Conservation (phyloP, 106 monocot genomes). For the Dendrobium chrysotoxum region DNA sequence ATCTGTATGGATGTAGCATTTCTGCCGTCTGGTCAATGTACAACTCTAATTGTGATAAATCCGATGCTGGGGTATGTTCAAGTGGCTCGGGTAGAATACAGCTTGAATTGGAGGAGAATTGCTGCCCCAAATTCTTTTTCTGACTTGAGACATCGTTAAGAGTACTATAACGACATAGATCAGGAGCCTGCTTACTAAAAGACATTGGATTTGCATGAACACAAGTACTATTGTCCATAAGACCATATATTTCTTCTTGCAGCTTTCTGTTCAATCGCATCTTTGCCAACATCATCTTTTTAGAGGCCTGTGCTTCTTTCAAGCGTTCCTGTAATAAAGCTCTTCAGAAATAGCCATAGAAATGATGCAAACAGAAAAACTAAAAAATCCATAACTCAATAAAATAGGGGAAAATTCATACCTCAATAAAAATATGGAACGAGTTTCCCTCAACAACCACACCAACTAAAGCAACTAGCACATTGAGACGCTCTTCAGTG, state of each 20-base stretch:
- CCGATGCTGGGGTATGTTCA: constrained; percentile 59
- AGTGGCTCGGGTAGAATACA: constrained; percentile 32
- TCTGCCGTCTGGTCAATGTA: constrained; percentile 84
- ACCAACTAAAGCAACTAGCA: constrained; percentile 73
- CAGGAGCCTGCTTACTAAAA: constrained; percentile 24
- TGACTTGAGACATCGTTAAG: constrained; percentile 25
- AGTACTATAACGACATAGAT: constrained; percentile 21
- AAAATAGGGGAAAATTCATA: constrained; percentile 11
- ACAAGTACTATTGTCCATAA: constrained; percentile 35
- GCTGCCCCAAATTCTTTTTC: constrained; percentile 43
- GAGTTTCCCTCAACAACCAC: constrained; percentile 87
- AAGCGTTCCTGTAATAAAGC: constrained; percentile 62
- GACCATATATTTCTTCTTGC: constrained; percentile 54
- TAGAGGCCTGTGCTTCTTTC: constrained; percentile 81
- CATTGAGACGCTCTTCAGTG: constrained; percentile 81
- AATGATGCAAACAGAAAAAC: background rate
- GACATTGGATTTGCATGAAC: constrained; percentile 30
- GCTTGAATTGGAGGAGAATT: constrained; percentile 34
- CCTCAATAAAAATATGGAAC: constrained; percentile 82
- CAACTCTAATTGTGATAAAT: constrained; percentile 71
- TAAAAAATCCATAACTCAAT: background rate
- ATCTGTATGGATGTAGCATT: constrained; percentile 73
- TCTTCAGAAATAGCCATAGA: constrained; percentile 11
- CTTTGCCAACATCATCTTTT: constrained; percentile 94
- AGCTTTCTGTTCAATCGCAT: constrained; percentile 83